Evolutionary conservation across 352 stramenopile species (phyloP), one percentile per base, ranked within the genome.

Genomic region (Thalassiosira oceanica): DNA sequence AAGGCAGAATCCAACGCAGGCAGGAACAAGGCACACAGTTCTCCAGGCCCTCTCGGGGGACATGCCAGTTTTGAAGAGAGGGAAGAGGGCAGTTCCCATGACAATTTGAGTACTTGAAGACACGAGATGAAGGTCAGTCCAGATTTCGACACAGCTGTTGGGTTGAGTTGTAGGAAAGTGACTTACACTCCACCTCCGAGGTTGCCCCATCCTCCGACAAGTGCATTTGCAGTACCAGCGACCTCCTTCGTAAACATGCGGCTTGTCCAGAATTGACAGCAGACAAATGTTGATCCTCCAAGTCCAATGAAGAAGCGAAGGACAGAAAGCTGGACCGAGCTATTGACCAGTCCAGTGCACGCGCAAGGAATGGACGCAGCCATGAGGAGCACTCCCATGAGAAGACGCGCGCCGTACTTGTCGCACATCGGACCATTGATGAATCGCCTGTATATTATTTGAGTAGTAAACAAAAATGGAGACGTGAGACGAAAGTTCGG

Each of bases 251-350:
- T 90, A 69, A 98, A 98, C 61, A 97, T 98, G 16, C 70, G 93
- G 84, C 45, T 94, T 0, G 93, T 96, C 94, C 94, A 98, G 78
- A 94, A 97, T 81, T 97, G 94, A 41, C 88, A 94, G 46, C 92
- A 93, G 8, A 98, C 94, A 72, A 98, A 98, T 42, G 95, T 93
- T 27, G 89, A 94, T 63, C 94, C 94, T 11, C 96, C 89, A 64
- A 97, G 76, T 26, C 94, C 95, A 68, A 98, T 96, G 63, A 97
- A 97, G 68, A 98, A 95, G 48, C 94, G 92, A 26, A 97, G 80
- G 44, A 96, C 75, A 18, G 91, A 58, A 31, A 98, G 80, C 3
- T 68, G 81, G 1, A 60, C 70, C 0, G 91, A 75, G 28, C 67
- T 94, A 15, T 91, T 89, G 3, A 97, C 92, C 36, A 97, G 91